Base-by-base conservation (phyloP, 768 basidiomycete genomes). In the Xanthoconium stramineum region DNA sequence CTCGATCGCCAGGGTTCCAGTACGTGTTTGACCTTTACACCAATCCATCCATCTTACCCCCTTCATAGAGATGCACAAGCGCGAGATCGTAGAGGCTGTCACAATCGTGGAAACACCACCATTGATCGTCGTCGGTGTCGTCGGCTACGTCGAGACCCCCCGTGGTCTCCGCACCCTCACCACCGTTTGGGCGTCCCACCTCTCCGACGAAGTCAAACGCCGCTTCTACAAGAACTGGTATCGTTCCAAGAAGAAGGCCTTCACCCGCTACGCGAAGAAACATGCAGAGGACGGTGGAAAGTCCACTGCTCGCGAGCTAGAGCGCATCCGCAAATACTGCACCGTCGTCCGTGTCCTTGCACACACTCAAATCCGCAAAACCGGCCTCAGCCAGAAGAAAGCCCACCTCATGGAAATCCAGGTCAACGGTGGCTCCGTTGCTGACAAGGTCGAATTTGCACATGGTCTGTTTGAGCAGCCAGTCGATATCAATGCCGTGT, bases 201-300 rank as follows among this genome's bases (percentile, higher is more conserved):
- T 99, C 42, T 95, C 93, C 38, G 97, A 98, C 74, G 95, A 98
- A 74, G 73, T 98, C 74, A 99, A 96, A 79, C 92, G 97, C 70
- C 86, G 97, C 66, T 98, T 99, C 88, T 98, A 98, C 89, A 95
- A 94, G 84, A 97, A 96, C 85, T 98, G 96, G 95, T 98, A 98
- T 83, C 88, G 92, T 66, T 96, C 94, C 48, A 99, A 99, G 91
- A 98, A 98, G 86, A 99, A 99, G 88, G 97, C 97, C 39, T 99
- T 98, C 86, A 99, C 97, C 70, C 93, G 94, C 73, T 99, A 99
- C 77, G 95, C 97, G 74, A 97, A 97, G 87, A 98, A 96, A 81
- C 89, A 96, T 74, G 90, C 95, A 56, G 96, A 98, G 74, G 90
- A 94, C 69, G 83, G 84, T 64, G 94, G 93, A 72, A 93, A 94